Evolutionary conservation across 139 green algal species (phyloP), one percentile per base, ranked within the genome.

Genomic region (Pseudopediastrum boryanum): DNA sequence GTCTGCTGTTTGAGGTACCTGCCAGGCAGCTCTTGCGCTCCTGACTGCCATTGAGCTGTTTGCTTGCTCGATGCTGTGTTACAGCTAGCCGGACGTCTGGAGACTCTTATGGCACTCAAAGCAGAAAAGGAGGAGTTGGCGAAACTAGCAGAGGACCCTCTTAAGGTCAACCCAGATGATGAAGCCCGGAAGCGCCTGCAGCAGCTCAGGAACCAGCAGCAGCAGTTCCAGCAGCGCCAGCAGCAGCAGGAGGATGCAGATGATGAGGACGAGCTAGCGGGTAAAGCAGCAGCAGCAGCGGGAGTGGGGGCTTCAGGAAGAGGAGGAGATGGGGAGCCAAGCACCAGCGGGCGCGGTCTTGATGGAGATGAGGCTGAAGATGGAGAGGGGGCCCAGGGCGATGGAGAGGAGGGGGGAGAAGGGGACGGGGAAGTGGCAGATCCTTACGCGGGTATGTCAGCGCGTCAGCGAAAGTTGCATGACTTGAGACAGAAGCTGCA

Each of bases 401-500:
- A 42, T 35, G 76, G 78, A 23, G 81, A 82, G 64, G 71, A 83
- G 31, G 75, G 51, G 13, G 74, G 13, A 38, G 68, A 66, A 25
- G 77, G 72, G 5, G 59, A 4, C 10, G 52, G 36, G 35, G 36
- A 19, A 61, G 29, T 73, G n/a, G 54, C 38, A 21, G 90, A 97
- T 69, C 85, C 90, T 5, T 90, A 85, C 10, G 86, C 79, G 0
- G 86, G 83, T 36, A 90, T 98, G 87, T 87, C 78, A 4, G 61
- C 85, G 16, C 82, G 94, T 64, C 84, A 98, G 85, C 86, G 87
- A n/a, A 94, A 95, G 89, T 84, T 98, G 74, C 86, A 88, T 27
- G 89, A 95, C 81, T 80, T 98, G 78, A 86, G 90, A 75, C 77
- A 90, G 70, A 90, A 91, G 78, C 89, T 98, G 87, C 88, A 91